Base-by-base conservation (phyloP, 108 stramenopile genomes). In the Craspedostauros australis region DNA sequence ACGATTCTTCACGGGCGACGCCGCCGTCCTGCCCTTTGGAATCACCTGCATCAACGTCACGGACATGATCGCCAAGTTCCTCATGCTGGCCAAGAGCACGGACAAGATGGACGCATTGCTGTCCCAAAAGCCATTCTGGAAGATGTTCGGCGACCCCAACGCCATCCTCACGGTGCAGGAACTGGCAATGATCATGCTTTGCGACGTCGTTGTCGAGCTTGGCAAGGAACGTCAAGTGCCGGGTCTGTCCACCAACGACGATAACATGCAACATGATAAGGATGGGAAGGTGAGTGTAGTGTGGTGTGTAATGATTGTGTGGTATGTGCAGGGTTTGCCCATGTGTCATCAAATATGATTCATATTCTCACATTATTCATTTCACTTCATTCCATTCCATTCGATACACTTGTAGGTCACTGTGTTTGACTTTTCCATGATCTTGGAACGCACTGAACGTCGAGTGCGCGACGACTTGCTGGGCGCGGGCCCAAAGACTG, bases 31-130 rank as follows among this genome's bases (percentile, higher is more conserved):
- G n/a, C 89, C 89, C 16, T 87, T 91, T 72, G 89, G 83, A 4
- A 87, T 91, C 45, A 87, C 86, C 19, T 79, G 86, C 54, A 91
- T 91, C 47, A 91, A 91, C 50, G 62, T 87, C 7, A 87, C 86
- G 24, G 89, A 87, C 58, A 91, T 91, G 89, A 66, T 91, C 50
- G 83, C 86, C 50, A 85, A 86, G 71, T 87, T 91, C 42, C 57
- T 82, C 31, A 75, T 91, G 68, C 77, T 91, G 44, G 66, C 70
- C 24, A 91, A 87, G 50, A 40, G 57, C 14, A 65, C 84, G n/a
- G 89, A 91, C 49, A 75, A 79, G 8, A 91, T 91, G 86, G 89
- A 91, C 66, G 89, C 89, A 3, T 52, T 91, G 32, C 46, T 91
- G 29, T 71, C 68, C 5, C 78, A 84, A 48, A 91, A 91, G 43